These are phyloP conservation scores for Thuidium tamariscinum DNA, from an alignment of 225 moss, liverwort and hornwort genomes.

Conservation along the genomic window DNA sequence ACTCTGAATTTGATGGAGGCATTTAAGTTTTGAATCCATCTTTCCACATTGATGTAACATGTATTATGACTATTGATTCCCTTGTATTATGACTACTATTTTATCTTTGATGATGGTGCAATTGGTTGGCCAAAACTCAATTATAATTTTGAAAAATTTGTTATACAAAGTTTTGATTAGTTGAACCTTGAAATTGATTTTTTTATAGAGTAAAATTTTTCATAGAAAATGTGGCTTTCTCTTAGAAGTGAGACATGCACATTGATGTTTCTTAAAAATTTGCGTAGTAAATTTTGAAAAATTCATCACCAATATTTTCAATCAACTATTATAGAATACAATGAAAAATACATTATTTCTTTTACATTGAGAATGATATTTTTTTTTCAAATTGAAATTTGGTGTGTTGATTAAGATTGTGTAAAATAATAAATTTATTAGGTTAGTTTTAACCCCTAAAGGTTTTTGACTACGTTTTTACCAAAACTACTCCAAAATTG, in stretches of 20 bases:
- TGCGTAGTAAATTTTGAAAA: not conserved
- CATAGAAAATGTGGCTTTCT: accelerated
- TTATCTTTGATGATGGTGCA: accelerated
- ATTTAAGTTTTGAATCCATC: not conserved
- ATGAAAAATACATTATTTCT: not conserved
- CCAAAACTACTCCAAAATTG: no score
- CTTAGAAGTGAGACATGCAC: not conserved
- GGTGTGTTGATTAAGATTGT: accelerated
- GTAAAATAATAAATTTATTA: not conserved
- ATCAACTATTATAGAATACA: not conserved
- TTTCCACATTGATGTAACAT: not conserved
- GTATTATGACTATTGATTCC: no score
- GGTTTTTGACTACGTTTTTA: no score
- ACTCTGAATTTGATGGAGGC: not conserved
- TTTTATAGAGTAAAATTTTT: no score
- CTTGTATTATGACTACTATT: not conserved
- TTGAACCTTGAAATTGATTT: not conserved
- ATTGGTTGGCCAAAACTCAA: not conserved
- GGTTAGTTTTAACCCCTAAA: accelerated
- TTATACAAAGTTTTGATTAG: no score
- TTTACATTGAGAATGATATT: not conserved
- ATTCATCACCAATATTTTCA: not conserved
- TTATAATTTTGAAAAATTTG: not conserved
- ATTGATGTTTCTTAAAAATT: not conserved
- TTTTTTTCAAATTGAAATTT: not conserved